Base-by-base conservation (phyloP, 2,329 filamentous ascomycete genomes). In the Talaromyces sp. region DNA sequence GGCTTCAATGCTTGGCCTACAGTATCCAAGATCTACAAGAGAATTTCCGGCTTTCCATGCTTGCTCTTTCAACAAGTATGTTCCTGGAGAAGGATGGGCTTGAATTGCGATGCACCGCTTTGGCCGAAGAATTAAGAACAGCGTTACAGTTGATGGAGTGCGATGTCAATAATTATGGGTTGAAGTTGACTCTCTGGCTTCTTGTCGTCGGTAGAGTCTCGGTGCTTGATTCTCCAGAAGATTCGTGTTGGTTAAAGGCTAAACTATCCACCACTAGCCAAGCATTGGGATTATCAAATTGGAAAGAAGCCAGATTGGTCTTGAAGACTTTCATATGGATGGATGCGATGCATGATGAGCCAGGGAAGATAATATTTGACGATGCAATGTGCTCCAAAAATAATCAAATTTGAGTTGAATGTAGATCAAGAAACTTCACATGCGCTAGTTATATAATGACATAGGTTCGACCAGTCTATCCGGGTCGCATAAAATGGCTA, bases 301-400 rank as follows among this genome's bases (percentile, higher is more conserved):
- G 58, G 58, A 9, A 31, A 47, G 36, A 23, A 18, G 18, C 31
- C 18, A 60, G 40, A n/a, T 5, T 34, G 52, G 18, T 44, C 2
- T 23, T 60, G n/a, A 56, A 60, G n/a, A 31, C 16, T 16, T 60
- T 60, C 6, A 18, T 60, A 50, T 60, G 52, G 58, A 40, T 51
- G 16, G 52, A 60, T 55, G 2, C 10, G 14, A 42, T 60, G 27
- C 27, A 36, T 23, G 52, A 56, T 28, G 10, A 47, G 42, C 28
- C 14, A n/a, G 58, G 40, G 16, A 42, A 56, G 18, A 47, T 10
- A 4, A n/a, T 56, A 18, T 56, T 60, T n/a, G 16, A 47, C 10
- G 27, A 60, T 12, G 28, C n/a, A 50, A 27, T 36, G 5, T 36
- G 12, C 14, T 5, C 34, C 14, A 36, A 36, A 36, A 5, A 36